These are phyloP conservation scores for Pyricularia grisea DNA, from an alignment of 2,329 filamentous ascomycete species.

Conservation along the genomic window DNA sequence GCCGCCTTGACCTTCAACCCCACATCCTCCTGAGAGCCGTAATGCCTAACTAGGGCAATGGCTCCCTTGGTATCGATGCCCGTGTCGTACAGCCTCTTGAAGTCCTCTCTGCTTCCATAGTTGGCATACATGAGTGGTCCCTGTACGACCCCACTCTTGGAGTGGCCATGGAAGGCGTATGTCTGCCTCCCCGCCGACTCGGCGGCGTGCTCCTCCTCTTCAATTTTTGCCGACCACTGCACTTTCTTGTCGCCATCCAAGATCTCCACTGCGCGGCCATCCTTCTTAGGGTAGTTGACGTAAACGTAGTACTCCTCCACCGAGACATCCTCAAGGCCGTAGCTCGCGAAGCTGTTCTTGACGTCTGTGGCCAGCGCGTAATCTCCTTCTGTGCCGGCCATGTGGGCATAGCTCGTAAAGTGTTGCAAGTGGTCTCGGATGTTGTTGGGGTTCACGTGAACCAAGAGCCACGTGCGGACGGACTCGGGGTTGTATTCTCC, in stretches of 20 bases:
- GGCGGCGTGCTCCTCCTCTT: constrained; percentile 67
- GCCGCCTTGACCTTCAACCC: constrained; percentile 85
- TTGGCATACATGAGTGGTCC: constrained; percentile 89
- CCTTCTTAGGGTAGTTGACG: constrained; percentile 76
- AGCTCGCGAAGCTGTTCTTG: constrained; percentile 62
- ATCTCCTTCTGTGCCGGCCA: constrained; percentile 92
- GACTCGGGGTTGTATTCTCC: constrained; percentile 71
- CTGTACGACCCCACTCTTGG: constrained; percentile 74
- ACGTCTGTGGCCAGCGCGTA: constrained; percentile 79
- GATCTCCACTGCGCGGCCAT: constrained; percentile 73
- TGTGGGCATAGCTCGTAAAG: constrained; percentile 75
- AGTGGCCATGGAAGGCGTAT: constrained; percentile 78
- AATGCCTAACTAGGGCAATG: constrained; percentile 76
- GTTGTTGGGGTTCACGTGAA: constrained; percentile 57
- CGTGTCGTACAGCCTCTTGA: constrained; percentile 58
- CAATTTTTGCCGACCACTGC: constrained; percentile 70
- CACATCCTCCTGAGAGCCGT: constrained; percentile 62
- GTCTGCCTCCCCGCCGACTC: constrained; percentile 59
- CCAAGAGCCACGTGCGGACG: constrained; percentile 66
- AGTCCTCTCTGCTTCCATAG: constrained; percentile 80
- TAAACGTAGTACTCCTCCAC: constrained; percentile 82
- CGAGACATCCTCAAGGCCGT: constrained; percentile 64
- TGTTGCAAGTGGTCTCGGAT: constrained; percentile 68
- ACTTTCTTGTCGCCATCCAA: constrained; percentile 55
- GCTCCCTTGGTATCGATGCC: constrained; percentile 68